A percentile compares a stretch with the other conserved stretches of the same genome.
These are phyloP conservation scores for Potentilla sterilis DNA, from an alignment of 306 rosid genomes.

Conservation along the genomic window DNA sequence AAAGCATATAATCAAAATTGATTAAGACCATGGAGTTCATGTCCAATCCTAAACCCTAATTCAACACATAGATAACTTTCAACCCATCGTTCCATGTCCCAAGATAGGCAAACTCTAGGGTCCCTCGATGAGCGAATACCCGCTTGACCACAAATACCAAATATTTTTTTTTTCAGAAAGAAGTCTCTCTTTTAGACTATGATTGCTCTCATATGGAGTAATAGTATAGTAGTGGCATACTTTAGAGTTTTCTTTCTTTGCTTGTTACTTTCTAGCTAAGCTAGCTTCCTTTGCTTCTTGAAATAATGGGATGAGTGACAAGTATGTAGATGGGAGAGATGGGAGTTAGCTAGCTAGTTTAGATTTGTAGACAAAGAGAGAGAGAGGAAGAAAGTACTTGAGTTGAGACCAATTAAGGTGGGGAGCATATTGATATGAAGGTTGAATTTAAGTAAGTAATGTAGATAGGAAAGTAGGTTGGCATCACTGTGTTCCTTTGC, in stretches of 20 bases:
- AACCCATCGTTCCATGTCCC: constrained; percentile 85
- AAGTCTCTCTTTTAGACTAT: constrained; percentile 70
- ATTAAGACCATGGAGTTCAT: constrained; percentile 45
- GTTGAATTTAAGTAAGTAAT: constrained; percentile 60
- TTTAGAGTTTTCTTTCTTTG: constrained; percentile 31
- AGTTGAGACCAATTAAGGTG: constrained; percentile 77
- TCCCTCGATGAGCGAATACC: constrained; percentile 47
- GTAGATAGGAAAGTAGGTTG: constrained; percentile 53
- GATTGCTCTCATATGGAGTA: constrained; percentile 63
- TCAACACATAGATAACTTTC: constrained; percentile 39
- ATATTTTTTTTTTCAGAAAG: constrained; percentile 13
- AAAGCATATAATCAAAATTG: constrained; percentile 26
- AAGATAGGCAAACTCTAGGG: constrained; percentile 44
- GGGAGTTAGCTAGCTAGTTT: constrained; percentile 13
- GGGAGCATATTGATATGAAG: constrained; percentile 84
- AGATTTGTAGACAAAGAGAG: constrained; percentile 29
- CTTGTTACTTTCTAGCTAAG: constrained; percentile 28
- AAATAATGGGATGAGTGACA: constrained; percentile 30
- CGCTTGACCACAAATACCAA: constrained; percentile 67
- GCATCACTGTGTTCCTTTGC: constrained; percentile 45
- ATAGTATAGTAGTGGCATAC: constrained; percentile 45
- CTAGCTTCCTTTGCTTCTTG: constrained; percentile 18
- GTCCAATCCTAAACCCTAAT: constrained; percentile 23
- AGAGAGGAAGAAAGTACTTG: constrained; percentile 24
- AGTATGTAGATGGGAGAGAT: constrained; percentile 24